Base-by-base conservation (phyloP, 2,329 filamentous ascomycete species). In the Tolypocladium sp. region DNA sequence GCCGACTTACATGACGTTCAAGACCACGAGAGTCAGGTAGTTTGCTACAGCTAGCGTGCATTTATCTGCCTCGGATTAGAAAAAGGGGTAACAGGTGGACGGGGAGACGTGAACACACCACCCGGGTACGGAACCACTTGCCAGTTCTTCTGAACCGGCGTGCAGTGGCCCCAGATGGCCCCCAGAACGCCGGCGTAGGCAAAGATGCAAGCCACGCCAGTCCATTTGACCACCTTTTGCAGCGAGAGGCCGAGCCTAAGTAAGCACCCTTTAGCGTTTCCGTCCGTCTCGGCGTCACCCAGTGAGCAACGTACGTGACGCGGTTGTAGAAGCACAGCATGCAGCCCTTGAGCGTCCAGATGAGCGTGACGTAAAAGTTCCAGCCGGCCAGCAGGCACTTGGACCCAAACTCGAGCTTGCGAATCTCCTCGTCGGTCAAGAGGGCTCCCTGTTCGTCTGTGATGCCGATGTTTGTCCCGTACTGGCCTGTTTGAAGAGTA, bases 321-420 rank as follows among this genome's bases (percentile, higher is more conserved):
- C 76, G 70, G 54, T 70, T 67, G 61, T 75, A 77, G 59, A 77
- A 74, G 60, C 71, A 77, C n/a, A 77, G 63, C 64, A 77, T 75
- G 61, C 73, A 74, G 6, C 69, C 73, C 60, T 78, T 78, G 30
- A 78, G 65, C 54, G 69, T 63, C 73, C 76, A 78, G 22, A 78
- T 76, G 20, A 78, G 63, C 5, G 71, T 72, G 8, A 74, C 68
- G 58, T 78, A 78, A 57, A 72, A 70, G 52, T 70, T 69, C 76
- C 76, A 78, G 13, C 73, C 73, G 2, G 71, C 69, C 46, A 72
- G 57, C 27, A 72, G 66, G 56, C 66, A 70, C 17, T 72, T 72
- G 4, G 63, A 74, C 2, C 76, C 76, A 41, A 70, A 66, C 22
- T 67, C 67, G 0, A 70, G 61, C 37, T 61, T 66, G 1, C 55